These are phyloP conservation scores for Mycena filopes DNA, from an alignment of 768 basidiomycete species.

Conservation along the genomic window DNA sequence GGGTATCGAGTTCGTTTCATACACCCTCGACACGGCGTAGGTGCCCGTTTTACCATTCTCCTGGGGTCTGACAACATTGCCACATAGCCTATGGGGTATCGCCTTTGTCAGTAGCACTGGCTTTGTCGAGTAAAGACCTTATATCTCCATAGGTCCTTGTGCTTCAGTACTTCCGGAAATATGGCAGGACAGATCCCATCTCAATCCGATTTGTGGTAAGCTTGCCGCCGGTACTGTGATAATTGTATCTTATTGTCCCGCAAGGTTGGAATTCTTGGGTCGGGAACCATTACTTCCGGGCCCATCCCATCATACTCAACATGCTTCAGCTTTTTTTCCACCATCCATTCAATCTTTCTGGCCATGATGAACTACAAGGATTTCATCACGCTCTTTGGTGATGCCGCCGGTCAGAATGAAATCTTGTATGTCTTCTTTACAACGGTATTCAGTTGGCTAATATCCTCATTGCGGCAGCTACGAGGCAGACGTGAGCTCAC, in stretches of 20 bases:
- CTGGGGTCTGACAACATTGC: no score
- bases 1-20: constrained; percentile 8
- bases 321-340: background rate
- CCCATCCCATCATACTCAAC: no score
- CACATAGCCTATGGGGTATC: constrained; percentile 2
- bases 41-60: no score
- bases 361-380: constrained; percentile 5
- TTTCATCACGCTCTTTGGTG: background rate
- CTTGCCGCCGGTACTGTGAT: no score
- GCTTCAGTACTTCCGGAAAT: constrained; percentile 20
- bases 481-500: background rate
- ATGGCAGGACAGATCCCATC: background rate
- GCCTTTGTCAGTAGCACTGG: constrained; percentile 1
- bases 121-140: no score
- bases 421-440: background rate
- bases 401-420: background rate
- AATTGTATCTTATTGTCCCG: no score
- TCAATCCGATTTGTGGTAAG: background rate
- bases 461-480: background rate
- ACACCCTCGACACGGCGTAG: constrained; percentile 11
- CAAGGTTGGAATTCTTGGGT: constrained; percentile 13
- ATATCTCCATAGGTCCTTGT: background rate
- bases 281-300: no score
- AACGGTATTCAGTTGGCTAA: background rate
- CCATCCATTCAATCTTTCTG: constrained; percentile 2